Conservation (phyloP, 2,329 filamentous ascomycete species). For the Apiospora marii region DNA sequence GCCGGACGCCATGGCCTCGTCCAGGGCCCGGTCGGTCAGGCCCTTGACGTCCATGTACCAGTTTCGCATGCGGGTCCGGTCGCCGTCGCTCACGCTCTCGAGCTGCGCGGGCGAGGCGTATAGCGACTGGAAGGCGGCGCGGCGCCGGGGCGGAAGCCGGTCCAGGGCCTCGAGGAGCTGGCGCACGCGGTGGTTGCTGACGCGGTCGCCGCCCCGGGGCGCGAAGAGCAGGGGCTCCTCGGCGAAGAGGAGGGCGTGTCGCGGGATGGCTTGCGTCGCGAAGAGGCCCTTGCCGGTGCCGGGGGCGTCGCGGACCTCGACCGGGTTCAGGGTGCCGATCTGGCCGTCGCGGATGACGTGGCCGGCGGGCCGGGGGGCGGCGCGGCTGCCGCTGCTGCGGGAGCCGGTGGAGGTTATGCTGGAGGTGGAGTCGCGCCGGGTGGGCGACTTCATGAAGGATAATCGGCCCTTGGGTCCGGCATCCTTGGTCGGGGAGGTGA, state of each 20-base stretch:
- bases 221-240: slow-evolving; percentile 11
- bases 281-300: not conserved
- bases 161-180: slow-evolving; percentile 8
- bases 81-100: too few species aligned
- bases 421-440: not conserved
- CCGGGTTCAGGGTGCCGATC: not conserved
- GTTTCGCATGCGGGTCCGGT: not conserved
- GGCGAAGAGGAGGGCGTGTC: not conserved
- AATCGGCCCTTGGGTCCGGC: too few species aligned
- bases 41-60: not conserved
- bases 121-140: not conserved
- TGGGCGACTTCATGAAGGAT: not conserved
- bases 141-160: not conserved
- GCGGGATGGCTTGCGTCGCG: not conserved
- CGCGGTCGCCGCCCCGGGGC: not conserved
- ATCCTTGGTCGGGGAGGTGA: too few species aligned
- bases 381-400: not conserved
- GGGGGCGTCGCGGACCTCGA: not conserved
- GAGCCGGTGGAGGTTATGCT: not conserved
- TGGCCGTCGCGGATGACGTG: slow-evolving; percentile 8
- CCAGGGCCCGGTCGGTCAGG: not conserved
- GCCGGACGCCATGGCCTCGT: not conserved
- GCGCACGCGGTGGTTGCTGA: slow-evolving; percentile 1
- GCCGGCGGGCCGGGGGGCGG: not conserved
- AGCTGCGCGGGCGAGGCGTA: not conserved